Percentiles rank a stretch among this genome's conserved stretches.
Conservation (phyloP, 768 basidiomycete species). For the Russula sp. region DNA sequence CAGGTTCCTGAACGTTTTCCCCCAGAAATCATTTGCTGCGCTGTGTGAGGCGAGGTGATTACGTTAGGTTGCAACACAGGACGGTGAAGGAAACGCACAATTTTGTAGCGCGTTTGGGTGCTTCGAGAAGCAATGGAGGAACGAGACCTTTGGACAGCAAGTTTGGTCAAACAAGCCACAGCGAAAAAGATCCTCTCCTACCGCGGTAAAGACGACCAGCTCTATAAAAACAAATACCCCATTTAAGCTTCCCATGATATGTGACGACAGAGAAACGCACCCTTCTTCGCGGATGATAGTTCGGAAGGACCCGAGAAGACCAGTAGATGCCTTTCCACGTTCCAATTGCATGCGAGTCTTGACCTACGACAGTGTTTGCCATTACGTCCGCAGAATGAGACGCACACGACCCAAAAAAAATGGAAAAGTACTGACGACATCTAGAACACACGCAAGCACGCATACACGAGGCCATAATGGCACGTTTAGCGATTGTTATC, state of each 20-base stretch:
- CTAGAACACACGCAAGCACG: conserved; percentile 38
- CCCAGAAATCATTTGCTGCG: conserved; percentile 97
- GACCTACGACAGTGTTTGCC: conserved; percentile 50
- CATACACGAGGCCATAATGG: background rate
- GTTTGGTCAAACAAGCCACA: background rate
- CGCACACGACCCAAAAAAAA: conserved; percentile 10
- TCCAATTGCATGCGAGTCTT: conserved; percentile 99
- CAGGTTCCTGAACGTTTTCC: conserved; percentile 63
- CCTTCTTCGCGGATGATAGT: conserved; percentile 89
- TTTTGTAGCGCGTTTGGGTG: conserved; percentile 97
- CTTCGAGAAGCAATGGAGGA: conserved; percentile 93
- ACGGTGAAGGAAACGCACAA: conserved; percentile 52
- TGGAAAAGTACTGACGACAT: conserved; percentile 66
- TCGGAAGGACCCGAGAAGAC: conserved; percentile 79
- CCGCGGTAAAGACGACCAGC: conserved; percentile 86
- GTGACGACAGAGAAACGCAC: conserved; percentile 44
- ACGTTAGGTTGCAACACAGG: conserved; percentile 1
- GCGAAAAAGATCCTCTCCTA: conserved; percentile 33
- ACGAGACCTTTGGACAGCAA: conserved; percentile 60
- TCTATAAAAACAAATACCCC: conserved; percentile 41
- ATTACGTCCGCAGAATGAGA: background rate
- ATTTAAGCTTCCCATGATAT: conserved; percentile 26
- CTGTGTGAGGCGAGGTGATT: conserved; percentile 21
- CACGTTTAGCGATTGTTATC: conserved; percentile 7
- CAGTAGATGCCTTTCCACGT: conserved; percentile 69